These are phyloP conservation scores for Candida vaughaniae DNA, from an alignment of 805 yeast species.

Conservation along the genomic window DNA sequence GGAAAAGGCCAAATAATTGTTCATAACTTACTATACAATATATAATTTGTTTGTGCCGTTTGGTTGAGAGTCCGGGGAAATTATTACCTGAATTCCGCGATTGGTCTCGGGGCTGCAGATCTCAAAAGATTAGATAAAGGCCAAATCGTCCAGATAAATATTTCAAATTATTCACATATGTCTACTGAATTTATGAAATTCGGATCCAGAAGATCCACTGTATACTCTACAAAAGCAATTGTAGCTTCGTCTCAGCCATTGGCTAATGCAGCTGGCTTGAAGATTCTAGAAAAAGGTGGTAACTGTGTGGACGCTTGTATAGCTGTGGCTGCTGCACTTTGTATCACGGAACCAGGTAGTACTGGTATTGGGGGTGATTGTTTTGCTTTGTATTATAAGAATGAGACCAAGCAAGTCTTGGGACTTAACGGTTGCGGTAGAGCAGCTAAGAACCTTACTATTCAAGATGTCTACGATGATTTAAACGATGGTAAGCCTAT, in stretches of 20 bases:
- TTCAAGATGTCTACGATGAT: conserved; percentile 48
- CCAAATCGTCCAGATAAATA: too few relatives aligned
- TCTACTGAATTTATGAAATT: conserved; percentile 27
- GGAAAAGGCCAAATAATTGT: not conserved
- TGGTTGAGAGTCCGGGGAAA: too few relatives aligned
- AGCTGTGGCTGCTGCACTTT: conserved; percentile 56
- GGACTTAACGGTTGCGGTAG: conserved; percentile 81
- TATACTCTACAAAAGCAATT: conserved; percentile 69
- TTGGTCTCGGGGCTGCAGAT: too few relatives aligned
- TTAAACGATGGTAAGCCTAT: conserved; percentile 40
- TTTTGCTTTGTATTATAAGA: conserved; percentile 60
- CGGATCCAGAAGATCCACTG: conserved; percentile 68
- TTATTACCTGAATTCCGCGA: too few relatives aligned
- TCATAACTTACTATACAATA: too few relatives aligned
- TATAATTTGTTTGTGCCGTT: too few relatives aligned
- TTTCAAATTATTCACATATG: too few relatives aligned
- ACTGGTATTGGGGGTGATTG: conserved; percentile 71
- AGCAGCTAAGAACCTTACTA: conserved; percentile 49
- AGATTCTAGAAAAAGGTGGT: conserved; percentile 68
- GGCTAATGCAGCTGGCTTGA: conserved; percentile 72
- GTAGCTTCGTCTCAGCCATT: conserved; percentile 75
- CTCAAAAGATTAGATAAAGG: too few relatives aligned
- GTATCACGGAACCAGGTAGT: conserved; percentile 57
- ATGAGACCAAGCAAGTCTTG: conserved; percentile 47
- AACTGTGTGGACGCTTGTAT: conserved; percentile 68